Evolutionary conservation across 2,329 filamentous ascomycete genomes (phyloP), one percentile per base, ranked within the genome.

Genomic region (Fusarium nisikadoi): DNA sequence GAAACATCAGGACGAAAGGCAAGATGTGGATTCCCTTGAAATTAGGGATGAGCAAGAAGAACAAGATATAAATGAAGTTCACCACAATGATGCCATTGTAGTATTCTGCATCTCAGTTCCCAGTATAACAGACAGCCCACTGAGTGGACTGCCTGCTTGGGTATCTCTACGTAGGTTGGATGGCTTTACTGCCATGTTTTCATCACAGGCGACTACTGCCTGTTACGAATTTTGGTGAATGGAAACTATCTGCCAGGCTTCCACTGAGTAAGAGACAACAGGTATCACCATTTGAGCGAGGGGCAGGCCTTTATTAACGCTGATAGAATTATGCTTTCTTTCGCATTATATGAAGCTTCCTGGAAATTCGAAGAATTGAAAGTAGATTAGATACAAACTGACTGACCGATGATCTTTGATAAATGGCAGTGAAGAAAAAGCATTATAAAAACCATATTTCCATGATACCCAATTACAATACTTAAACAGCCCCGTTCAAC

Each of bases 401-500:
- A 25, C 14, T 23, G 41, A 65, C 23, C 38, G 16, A 38, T n/a
- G 5, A 13, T 17, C 20, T 8, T 11, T 12, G 23, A n/a, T 17
- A 14, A 31, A 10, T 17, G 12, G 14, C n/a, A 31, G 14, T 27
- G 25, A 42, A 38, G 20, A 13, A 17, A 17, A 47, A 43, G 17
- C 13, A 42, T 17, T 25, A 46, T n/a, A 17, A 25, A 16, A 17
- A 31, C 38, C 35, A 52, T 12, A 45, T 39, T 31, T 16, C 29
- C 17, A 31, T n/a, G 45, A 25, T 23, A 20, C 8, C 33, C 38
- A 6, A 31, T 29, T 38, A 23, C n/a, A 35, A 31, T 25, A 27
- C 27, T 71, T 36, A 75, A 47, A 70, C 73, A 50, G 53, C 52
- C 35, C 59, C 64, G 36, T 35, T 54, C 2, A 52, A 39, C 20